Conservation (phyloP, 306 rosid species). For the Malus asiatica region DNA sequence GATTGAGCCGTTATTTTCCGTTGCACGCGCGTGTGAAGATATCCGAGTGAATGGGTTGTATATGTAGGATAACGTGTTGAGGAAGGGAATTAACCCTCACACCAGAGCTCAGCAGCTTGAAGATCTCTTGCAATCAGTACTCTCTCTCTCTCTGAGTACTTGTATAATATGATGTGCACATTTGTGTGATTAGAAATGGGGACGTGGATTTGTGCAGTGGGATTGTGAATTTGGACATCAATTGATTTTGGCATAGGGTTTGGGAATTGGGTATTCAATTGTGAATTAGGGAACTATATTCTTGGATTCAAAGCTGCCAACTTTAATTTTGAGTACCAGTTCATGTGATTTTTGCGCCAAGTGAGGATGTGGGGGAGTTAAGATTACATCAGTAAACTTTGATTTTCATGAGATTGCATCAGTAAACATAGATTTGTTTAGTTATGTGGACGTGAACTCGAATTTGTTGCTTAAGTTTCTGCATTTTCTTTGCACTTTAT, state of each 20-base stretch:
- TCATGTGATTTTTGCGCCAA: neutral
- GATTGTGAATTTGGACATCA: neutral
- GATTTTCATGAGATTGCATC: neutral
- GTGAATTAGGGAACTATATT: neutral
- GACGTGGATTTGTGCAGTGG: neutral
- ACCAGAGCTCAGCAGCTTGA: constrained; percentile 75
- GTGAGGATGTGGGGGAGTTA: neutral
- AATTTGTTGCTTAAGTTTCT: neutral
- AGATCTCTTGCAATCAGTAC: constrained; percentile 60
- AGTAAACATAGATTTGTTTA: neutral
- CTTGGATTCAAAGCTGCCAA: neutral
- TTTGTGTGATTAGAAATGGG: neutral
- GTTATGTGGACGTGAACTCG: neutral
- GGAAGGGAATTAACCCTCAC: constrained; percentile 88
- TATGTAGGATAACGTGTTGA: constrained; percentile 78
- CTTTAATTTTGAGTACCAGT: neutral
- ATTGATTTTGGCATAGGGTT: neutral
- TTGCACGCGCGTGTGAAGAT: constrained; percentile 25
- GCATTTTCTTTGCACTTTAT: neutral
- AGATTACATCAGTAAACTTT: neutral
- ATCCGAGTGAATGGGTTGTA: constrained; percentile 67
- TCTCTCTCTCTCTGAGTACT: neutral
- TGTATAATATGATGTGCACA: neutral
- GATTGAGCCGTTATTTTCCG: too few species aligned
- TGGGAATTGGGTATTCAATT: too few species aligned